Conservation (phyloP, 2,329 filamentous ascomycete genomes). For the Pyrenophora graminea region DNA sequence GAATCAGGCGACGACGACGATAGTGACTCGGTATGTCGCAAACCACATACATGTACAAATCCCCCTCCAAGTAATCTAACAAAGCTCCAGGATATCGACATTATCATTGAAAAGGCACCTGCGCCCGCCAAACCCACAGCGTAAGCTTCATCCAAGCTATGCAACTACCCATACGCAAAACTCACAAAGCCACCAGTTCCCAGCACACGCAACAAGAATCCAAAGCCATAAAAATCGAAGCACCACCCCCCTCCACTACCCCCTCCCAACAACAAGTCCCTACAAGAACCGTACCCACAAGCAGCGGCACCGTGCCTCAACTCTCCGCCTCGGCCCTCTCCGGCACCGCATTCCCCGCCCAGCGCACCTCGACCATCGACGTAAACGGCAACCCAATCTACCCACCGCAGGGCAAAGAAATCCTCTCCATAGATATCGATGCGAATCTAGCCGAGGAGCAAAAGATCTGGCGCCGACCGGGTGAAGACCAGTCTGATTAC, state of each 20-base stretch:
- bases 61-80: constrained; percentile 22
- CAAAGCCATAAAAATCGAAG: constrained; percentile 47
- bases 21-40: constrained; percentile 47
- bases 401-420: constrained; percentile 74
- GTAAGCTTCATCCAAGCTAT: constrained; percentile 21
- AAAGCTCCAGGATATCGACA: constrained; percentile 54
- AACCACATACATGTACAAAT: constrained; percentile 12
- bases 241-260: constrained; percentile 32
- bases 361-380: constrained; percentile 79
- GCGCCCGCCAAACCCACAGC: constrained; percentile 45
- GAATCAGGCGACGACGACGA: constrained; percentile 53
- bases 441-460: constrained; percentile 67
- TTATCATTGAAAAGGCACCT: constrained; percentile 56
- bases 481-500: constrained; percentile 93
- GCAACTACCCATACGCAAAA: constrained; percentile 17
- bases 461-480: constrained; percentile 94
- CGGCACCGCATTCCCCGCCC: constrained; percentile 60
- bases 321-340: constrained; percentile 26
- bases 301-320: constrained; percentile 26
- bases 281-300: constrained; percentile 7
- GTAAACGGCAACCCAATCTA: constrained; percentile 82
- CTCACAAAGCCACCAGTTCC: constrained; percentile 13
- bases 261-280: constrained; percentile 18
- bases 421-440: constrained; percentile 59
- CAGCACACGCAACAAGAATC: constrained; percentile 23